phyloP scores from a whole-genome alignment of 768 basidiomycete species.

The Leccinum uliginosum region DNA sequence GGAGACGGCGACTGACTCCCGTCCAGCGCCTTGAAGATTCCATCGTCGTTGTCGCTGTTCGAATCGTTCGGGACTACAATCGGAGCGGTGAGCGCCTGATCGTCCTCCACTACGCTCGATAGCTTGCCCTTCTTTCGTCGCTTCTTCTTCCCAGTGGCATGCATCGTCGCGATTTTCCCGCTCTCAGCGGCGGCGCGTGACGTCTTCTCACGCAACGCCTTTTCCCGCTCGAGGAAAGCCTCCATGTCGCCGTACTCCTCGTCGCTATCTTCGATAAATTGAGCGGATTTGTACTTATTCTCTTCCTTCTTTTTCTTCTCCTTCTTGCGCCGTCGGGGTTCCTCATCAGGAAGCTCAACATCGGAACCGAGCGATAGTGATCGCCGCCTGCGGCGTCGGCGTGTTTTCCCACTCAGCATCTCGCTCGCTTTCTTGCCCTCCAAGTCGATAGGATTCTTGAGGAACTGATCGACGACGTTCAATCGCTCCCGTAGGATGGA shows the following conservation, averaged over 20 bases:
- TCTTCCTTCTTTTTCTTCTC: conserved; percentile 61
- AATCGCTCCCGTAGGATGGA: conserved; percentile 63
- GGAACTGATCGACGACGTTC: conserved; percentile 78
- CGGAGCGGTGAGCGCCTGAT: conserved; percentile 9
- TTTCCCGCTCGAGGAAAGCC: conserved; percentile 77
- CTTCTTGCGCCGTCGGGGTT: conserved; percentile 30
- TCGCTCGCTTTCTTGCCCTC: conserved; percentile 72
- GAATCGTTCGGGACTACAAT: conserved; percentile 18
- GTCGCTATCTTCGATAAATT: conserved; percentile 91
- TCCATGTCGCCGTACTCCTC: conserved; percentile 78
- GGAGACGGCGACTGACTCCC: conserved; percentile 24
- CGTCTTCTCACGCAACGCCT: conserved; percentile 50
- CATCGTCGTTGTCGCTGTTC: conserved; percentile 21
- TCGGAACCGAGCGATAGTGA: conserved; percentile 47
- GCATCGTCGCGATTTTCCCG: conserved; percentile 41
- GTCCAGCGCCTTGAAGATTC: conserved; percentile 18
- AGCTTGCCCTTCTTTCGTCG: conserved; percentile 44
- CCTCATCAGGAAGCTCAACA: conserved; percentile 33
- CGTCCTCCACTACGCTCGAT: conserved; percentile 35
- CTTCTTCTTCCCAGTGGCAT: conserved; percentile 50
- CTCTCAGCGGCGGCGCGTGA: conserved; percentile 41
- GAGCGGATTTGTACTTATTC: conserved; percentile 79
- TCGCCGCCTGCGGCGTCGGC: conserved; percentile 47
- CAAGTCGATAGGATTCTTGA: conserved; percentile 75
- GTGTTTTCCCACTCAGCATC: conserved; percentile 62